phyloP scores from a whole-genome alignment of 1,139 yeast species.

The Wickerhamomyces sp. region DNA sequence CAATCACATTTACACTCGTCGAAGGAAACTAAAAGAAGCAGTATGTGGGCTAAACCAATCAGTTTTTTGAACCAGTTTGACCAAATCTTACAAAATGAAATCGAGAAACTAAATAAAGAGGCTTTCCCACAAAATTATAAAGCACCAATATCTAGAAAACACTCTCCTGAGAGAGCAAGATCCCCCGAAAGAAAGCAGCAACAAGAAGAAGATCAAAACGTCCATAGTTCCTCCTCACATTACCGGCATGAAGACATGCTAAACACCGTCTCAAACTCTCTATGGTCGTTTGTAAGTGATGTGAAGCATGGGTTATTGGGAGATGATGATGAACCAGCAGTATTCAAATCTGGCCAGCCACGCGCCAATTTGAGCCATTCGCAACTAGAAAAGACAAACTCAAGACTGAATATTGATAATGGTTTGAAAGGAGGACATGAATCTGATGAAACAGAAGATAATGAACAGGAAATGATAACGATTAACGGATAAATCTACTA shows the following conservation, averaged over 20 bases:
- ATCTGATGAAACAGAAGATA: constrained; percentile 3
- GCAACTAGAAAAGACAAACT: constrained; percentile 1
- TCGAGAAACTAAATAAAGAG: constrained; percentile 44
- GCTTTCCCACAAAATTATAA: constrained; percentile 26
- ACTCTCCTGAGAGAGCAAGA: background rate
- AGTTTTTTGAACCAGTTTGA: constrained; percentile 66
- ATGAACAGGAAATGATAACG: constrained; percentile 21
- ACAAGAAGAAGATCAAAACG: constrained; percentile 1
- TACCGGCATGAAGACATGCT: constrained; percentile 13
- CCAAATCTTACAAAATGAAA: constrained; percentile 58
- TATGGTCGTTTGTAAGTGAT: constrained; percentile 37
- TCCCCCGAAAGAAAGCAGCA: background rate
- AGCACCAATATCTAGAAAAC: constrained; percentile 11
- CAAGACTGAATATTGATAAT: constrained; percentile 9
- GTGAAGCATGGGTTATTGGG: constrained; percentile 34
- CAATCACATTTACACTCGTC: too few species aligned
- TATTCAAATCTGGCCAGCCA: background rate
- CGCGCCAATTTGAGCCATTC: background rate
- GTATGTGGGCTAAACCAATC: constrained; percentile 50
- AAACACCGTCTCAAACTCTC: constrained; percentile 27
- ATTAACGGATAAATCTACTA: constrained; percentile 2
- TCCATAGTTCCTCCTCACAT: background rate
- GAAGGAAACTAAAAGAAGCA: constrained; percentile 15
- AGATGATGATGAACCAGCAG: constrained; percentile 22
- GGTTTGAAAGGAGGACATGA: background rate